Evolutionary conservation across 2,329 filamentous ascomycete species (phyloP).

Genomic region (Purpureocillium takamizusanense): DNA sequence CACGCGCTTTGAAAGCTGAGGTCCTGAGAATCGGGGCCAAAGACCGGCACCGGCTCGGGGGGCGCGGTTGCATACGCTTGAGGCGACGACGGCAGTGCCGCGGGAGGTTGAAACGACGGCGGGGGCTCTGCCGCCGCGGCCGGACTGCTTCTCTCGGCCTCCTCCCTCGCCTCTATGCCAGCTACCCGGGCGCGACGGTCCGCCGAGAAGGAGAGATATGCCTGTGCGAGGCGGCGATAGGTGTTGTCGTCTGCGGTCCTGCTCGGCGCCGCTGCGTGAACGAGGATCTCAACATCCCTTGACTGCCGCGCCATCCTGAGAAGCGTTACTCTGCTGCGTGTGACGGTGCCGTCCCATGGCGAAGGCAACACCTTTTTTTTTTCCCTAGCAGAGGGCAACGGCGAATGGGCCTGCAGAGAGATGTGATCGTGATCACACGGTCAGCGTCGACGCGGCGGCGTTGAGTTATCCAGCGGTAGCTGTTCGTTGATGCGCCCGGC

Average conservation of each 20-base stretch:
- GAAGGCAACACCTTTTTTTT: not conserved
- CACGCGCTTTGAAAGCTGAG: constrained; percentile 35
- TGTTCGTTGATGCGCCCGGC: not conserved
- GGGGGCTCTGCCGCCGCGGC: too few relatives aligned
- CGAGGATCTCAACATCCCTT: constrained; percentile 40
- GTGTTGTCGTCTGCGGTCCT: constrained; percentile 34
- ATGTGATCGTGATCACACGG: too few relatives aligned
- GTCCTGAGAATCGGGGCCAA: constrained; percentile 24
- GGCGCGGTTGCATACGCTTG: constrained; percentile 7
- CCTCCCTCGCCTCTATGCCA: not conserved
- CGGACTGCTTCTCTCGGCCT: not conserved
- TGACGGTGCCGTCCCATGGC: not conserved
- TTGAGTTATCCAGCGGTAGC: too few relatives aligned
- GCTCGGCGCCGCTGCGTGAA: constrained; percentile 45
- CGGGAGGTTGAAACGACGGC: too few relatives aligned
- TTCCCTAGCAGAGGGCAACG: too few relatives aligned
- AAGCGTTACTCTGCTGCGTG: not conserved
- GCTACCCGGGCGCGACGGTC: constrained; percentile 5
- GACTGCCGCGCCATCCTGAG: constrained; percentile 15
- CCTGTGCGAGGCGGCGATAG: constrained; percentile 40
- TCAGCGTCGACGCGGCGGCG: too few relatives aligned
- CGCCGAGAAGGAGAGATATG: constrained; percentile 41
- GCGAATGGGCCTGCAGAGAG: too few relatives aligned
- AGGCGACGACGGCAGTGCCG: constrained; percentile 4
- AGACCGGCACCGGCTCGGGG: constrained; percentile 11